Base-by-base conservation (phyloP, 768 basidiomycete genomes). In the Lactifluus volemus region DNA sequence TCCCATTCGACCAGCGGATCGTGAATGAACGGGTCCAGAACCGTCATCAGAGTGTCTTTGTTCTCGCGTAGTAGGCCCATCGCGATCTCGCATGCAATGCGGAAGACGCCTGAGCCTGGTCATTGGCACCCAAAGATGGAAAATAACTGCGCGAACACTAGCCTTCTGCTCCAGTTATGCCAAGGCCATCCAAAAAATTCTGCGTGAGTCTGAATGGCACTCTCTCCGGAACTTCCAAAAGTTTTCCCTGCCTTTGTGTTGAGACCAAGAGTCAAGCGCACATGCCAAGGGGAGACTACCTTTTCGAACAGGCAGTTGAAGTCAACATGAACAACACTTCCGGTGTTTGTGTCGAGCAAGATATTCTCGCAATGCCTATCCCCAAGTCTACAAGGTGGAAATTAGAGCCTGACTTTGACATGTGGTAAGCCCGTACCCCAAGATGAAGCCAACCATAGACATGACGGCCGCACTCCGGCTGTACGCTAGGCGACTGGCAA, bases 241-340 rank as follows among this genome's bases (percentile, higher is more conserved):
- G 79, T 74, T 88, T 92, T 1, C 93, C 96, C 81, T 83, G 56
- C 12, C 51, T 53, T 10, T 19, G 41, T 53, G 41, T 55, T 54
- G 57, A 58, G 56, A 25, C 8, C 32, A 25, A 30, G 41, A 58
- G 25, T n/a, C n/a, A 17, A 38, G 51, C 8, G 17, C 49, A 25
- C 19, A 30, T 17, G 17, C n/a, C 39, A 7, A 25, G 45, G 48
- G 11, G 49, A 19, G 10, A 74, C 44, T 56, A 89, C 93, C 82
- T 92, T 96, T 66, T 98, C 97, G 66, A 99, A 99, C 15, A 98
- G 78, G 75, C 94, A 97, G 70, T 98, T 98, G 68, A 99, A 95
- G 72, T 98, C 97, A 59, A 98, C 94, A 67, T 99, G 97, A 1
- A 98, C 87, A 8, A 89, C 82, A 68, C 96, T 95, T 2, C 97